A percentile compares a stretch with the other conserved stretches of the same genome.
Evolutionary conservation across 495 filamentous ascomycete genomes (phyloP).

Genomic region (Neurospora tetrasperma): DNA sequence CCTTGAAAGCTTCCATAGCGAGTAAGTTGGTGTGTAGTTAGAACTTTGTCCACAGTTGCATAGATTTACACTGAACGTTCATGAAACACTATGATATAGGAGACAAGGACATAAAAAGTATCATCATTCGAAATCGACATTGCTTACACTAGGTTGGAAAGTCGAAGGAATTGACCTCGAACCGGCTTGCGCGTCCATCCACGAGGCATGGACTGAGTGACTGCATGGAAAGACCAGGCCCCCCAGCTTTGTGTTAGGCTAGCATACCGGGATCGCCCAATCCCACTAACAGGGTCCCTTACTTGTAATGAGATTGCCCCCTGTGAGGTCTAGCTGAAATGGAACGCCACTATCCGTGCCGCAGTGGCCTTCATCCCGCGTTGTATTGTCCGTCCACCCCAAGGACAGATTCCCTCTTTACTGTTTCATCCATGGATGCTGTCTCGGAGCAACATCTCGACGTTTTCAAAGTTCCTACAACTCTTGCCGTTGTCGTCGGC

Average conservation of each 20-base stretch:
- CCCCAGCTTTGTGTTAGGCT: not conserved
- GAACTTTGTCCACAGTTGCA: too few relatives aligned
- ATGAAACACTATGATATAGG: too few relatives aligned
- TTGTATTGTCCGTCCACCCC: not conserved
- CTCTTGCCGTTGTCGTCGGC: not conserved
- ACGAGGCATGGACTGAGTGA: not conserved
- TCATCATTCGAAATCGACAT: too few relatives aligned
- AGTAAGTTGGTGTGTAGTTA: too few relatives aligned
- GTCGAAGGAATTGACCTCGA: not conserved
- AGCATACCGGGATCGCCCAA: not conserved
- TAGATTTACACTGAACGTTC: too few relatives aligned
- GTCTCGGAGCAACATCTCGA: not conserved
- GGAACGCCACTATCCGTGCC: not conserved
- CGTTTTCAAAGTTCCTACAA: constrained; percentile 1
- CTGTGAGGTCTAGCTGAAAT: not conserved
- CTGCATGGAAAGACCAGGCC: not conserved
- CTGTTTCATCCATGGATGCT: not conserved
- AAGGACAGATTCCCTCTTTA: not conserved
- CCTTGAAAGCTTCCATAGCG: too few relatives aligned
- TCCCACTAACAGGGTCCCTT: not conserved
- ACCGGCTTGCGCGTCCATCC: not conserved
- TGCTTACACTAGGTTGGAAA: too few relatives aligned
- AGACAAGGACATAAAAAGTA: too few relatives aligned
- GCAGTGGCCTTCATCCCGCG: not conserved
- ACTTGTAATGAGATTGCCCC: not conserved